A percentile compares a stretch with the other conserved stretches of the same genome.
Conservation (phyloP, 2,329 filamentous ascomycete species). For the Zymoseptoria tritici region DNA sequence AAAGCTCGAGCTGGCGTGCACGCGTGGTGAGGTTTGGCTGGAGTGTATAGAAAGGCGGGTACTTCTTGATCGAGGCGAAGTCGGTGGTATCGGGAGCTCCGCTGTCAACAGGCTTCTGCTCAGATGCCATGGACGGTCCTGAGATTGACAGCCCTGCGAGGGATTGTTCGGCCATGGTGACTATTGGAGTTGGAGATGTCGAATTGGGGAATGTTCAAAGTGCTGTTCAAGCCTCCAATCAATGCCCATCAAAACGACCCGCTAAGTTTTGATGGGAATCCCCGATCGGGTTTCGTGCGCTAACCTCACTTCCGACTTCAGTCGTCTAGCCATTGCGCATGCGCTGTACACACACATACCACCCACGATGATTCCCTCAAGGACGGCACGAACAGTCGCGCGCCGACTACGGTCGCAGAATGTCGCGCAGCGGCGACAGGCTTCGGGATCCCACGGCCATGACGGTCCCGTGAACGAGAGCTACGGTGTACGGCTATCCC, state of each 20-base stretch:
- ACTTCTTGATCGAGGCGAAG: not conserved
- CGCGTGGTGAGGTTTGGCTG: constrained; percentile 68
- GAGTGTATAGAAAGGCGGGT: constrained; percentile 73
- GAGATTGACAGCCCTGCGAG: not conserved
- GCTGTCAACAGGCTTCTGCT: not conserved
- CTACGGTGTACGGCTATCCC: constrained; percentile 40
- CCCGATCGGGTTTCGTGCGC: not conserved
- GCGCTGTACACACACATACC: not conserved
- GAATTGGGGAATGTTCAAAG: no score
- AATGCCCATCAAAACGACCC: not conserved
- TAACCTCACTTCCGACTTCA: not conserved
- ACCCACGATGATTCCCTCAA: not conserved
- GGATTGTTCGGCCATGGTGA: not conserved
- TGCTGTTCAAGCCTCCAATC: not conserved
- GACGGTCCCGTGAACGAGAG: constrained; percentile 40
- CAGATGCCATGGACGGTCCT: not conserved
- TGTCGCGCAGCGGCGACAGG: constrained; percentile 35
- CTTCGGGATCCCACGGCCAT: constrained; percentile 30
- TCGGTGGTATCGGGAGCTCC: not conserved
- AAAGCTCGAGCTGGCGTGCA: constrained; percentile 71
- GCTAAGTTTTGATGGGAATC: not conserved
- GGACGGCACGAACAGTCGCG: constrained; percentile 15
- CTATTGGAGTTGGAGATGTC: no score
- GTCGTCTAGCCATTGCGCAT: not conserved
- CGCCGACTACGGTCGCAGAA: constrained; percentile 28